These are phyloP conservation scores for Draba incana DNA, from an alignment of 345 rosid species.

Conservation along the genomic window DNA sequence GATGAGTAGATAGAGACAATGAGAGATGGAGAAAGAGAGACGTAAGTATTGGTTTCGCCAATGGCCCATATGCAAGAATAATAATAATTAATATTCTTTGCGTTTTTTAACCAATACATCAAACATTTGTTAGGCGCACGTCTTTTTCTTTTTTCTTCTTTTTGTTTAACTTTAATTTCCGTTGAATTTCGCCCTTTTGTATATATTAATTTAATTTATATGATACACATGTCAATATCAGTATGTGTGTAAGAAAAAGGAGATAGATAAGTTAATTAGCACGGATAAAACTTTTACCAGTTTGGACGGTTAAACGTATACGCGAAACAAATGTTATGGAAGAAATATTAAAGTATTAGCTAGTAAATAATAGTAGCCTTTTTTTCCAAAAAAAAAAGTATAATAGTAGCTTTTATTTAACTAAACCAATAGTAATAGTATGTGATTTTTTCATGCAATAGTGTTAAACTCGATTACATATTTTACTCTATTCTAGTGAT, in stretches of 20 bases:
- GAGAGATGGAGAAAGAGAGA: slow-evolving; percentile 42
- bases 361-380: no score
- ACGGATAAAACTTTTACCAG: not conserved
- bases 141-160: slow-evolving; percentile 40
- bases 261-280: no score
- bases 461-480: no score
- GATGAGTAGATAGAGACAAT: slow-evolving; percentile 18
- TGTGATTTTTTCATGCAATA: no score
- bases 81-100: slow-evolving; percentile 30
- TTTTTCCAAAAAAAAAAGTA: no score
- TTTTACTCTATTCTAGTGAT: no score
- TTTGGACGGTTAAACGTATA: slow-evolving; percentile 18
- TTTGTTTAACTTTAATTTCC: not conserved
- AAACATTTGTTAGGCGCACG: slow-evolving; percentile 56
- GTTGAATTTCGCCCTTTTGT: not conserved
- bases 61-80: slow-evolving; percentile 38
- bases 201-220: not conserved
- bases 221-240: not conserved
- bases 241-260: no score
- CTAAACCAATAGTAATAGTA: not conserved
- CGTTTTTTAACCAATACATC: slow-evolving; percentile 31
- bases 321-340: not conserved
- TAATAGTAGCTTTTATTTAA: not conserved
- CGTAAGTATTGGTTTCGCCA: slow-evolving; percentile 35
- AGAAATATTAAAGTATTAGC: not conserved